Evolutionary conservation across 805 yeast genomes (phyloP), one percentile per base, ranked within the genome.

Genomic region (Lipomyces anomalus): DNA sequence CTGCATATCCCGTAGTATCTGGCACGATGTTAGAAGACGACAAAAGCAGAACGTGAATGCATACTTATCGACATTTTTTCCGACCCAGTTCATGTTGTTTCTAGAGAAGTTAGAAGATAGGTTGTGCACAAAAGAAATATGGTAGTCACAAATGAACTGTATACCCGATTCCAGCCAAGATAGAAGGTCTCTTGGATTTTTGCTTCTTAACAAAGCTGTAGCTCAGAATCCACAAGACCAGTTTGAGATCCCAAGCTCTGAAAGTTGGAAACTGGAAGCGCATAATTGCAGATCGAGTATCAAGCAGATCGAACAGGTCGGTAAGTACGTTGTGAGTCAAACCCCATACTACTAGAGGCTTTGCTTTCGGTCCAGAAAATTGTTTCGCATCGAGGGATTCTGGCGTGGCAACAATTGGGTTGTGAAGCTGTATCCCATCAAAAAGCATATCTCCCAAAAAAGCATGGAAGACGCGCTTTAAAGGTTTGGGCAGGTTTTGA

Each of bases 261-360:
- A 43, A 30, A 6, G 32, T 34, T 11, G 55, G 55, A n/a, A 50
- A 22, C 13, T 35, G 42, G 3, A 49, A 44, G 22, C 51, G 36
- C 3, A 13, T 20, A 16, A 30, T 29, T 6, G 26, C 21, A 20
- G 34, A 24, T 9, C 16, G 11, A 9, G 55, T 50, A 20, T 35
- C 28, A 2, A 43, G 5, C 1, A 48, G 20, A 16, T 47, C 52
- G 23, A 51, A 36, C n/a, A 66, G 41, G 37, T 67, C 71, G 11
- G 53, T 55, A 22, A 67, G 40, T 17, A 65, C 55, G 5, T 61
- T 62, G 24, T 60, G 57, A 6, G 71, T 66, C 9, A 67, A 55
- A 3, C 71, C 71, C 71, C 71, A 67, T 37, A 66, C 55, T 20
- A 42, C 29, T 38, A 50, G 35, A 18, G 40, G 30, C 11, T 18